Evolutionary conservation across 495 filamentous ascomycete genomes (phyloP).

Genomic region (Aspergillus saccharolyticus): DNA sequence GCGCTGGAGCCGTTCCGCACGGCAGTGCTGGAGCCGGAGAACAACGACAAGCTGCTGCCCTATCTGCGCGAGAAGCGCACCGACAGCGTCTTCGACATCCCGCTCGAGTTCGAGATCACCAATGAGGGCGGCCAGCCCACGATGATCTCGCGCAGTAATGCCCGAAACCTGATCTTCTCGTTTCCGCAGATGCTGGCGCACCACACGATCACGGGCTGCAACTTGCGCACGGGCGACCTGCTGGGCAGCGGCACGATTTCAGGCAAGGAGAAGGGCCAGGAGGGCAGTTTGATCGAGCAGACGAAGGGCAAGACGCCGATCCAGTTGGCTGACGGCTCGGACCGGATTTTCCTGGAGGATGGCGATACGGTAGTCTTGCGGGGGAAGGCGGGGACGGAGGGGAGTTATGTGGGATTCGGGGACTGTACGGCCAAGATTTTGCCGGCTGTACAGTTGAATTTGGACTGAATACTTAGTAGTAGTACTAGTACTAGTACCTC

Average conservation of each 20-base stretch:
- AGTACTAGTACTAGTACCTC: too few species aligned
- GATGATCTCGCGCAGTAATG: slow-evolving; percentile 59
- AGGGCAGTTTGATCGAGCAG: slow-evolving; percentile 80
- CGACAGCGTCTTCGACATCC: slow-evolving; percentile 67
- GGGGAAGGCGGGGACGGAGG: slow-evolving; percentile 59
- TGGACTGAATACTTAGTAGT: too few species aligned
- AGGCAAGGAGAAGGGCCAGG: slow-evolving; percentile 53
- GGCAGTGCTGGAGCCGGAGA: slow-evolving; percentile 51
- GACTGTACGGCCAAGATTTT: slow-evolving; percentile 59
- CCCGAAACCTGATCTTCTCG: slow-evolving; percentile 76
- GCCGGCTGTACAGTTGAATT: slow-evolving; percentile 31
- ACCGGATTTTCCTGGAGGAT: slow-evolving; percentile 75
- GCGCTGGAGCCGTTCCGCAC: slow-evolving; percentile 70
- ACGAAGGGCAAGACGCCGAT: slow-evolving; percentile 63
- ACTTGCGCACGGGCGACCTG: slow-evolving; percentile 74
- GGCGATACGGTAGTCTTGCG: slow-evolving; percentile 72
- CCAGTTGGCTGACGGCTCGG: slow-evolving; percentile 61
- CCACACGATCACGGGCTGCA: slow-evolving; percentile 82
- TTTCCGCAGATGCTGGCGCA: slow-evolving; percentile 95
- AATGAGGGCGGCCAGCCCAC: slow-evolving; percentile 60
- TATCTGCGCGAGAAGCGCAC: slow-evolving; percentile 64
- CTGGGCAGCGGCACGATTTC: slow-evolving; percentile 89
- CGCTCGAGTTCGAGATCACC: slow-evolving; percentile 67
- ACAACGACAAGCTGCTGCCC: slow-evolving; percentile 57
- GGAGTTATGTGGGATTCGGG: slow-evolving; percentile 67